These are phyloP conservation scores for Sporothrix curviconia DNA, from an alignment of 2,329 filamentous ascomycete species.

Conservation along the genomic window DNA sequence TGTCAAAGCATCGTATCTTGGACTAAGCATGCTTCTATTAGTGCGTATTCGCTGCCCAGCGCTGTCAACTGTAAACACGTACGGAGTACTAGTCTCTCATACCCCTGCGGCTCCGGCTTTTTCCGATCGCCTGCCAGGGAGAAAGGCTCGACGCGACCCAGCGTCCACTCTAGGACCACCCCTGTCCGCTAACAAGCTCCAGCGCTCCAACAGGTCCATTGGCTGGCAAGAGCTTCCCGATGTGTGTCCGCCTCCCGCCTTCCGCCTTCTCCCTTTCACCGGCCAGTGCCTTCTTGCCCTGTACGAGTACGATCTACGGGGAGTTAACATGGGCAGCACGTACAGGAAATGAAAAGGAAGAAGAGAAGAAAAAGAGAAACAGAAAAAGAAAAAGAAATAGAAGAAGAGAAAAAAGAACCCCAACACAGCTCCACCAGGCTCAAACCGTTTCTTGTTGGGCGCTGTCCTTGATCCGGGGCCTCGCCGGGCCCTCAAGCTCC, in stretches of 20 bases:
- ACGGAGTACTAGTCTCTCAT: not conserved
- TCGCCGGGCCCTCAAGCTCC: not conserved
- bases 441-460: constrained; percentile 3
- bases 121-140: constrained; percentile 1
- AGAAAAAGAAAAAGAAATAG: not conserved
- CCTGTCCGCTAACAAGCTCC: not conserved
- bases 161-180: not conserved
- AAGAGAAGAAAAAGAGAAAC: not conserved
- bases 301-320: not conserved
- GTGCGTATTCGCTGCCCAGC: no score
- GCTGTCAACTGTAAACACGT: no score
- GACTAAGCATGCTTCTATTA: no score
- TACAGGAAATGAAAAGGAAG: no score
- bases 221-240: not conserved
- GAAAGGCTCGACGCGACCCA: not conserved
- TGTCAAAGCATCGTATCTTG: no score
- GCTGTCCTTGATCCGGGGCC: no score
- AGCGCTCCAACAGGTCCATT: not conserved
- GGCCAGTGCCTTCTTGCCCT: not conserved
- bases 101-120: constrained; percentile 9
- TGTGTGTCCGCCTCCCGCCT: not conserved
- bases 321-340: not conserved
- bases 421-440: constrained; percentile 3
- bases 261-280: not conserved
- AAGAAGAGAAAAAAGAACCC: no score